Evolutionary conservation across 163 green algal genomes (phyloP).

Genomic region (Volvox carteri): DNA sequence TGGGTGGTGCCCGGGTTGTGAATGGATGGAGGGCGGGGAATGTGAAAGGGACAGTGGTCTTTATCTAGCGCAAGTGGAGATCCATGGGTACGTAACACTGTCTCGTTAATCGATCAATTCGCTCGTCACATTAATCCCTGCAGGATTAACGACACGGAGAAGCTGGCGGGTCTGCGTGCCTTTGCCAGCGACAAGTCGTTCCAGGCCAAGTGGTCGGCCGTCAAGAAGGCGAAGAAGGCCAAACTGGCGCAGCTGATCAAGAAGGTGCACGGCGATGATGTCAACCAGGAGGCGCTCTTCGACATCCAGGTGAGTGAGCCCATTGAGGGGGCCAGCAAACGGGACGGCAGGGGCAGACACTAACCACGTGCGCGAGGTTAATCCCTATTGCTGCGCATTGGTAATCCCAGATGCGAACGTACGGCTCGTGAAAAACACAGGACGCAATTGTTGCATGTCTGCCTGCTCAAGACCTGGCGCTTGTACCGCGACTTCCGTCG

Average conservation of each 20-base stretch:
- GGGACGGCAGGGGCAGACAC: no score
- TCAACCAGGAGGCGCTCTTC: slow-evolving; percentile 88
- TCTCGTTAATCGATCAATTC: no score
- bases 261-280: slow-evolving; percentile 83
- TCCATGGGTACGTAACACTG: not conserved
- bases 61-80: not conserved
- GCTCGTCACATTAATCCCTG: slow-evolving; percentile 29
- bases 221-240: slow-evolving; percentile 93
- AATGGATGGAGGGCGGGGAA: not conserved
- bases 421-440: no score
- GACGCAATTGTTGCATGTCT: no score
- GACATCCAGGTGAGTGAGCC: slow-evolving; percentile 84
- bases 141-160: slow-evolving; percentile 85
- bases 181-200: slow-evolving; percentile 88
- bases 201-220: slow-evolving; percentile 87
- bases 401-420: no score
- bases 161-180: slow-evolving; percentile 83
- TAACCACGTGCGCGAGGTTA: no score
- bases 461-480: no score
- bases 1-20: no score
- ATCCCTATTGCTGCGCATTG: no score
- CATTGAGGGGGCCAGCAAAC: not conserved
- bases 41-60: not conserved
- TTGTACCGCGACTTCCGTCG: no score
- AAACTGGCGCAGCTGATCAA: slow-evolving; percentile 88